Conservation (phyloP, 2,329 filamentous ascomycete genomes). For the Scytalidium sp. region DNA sequence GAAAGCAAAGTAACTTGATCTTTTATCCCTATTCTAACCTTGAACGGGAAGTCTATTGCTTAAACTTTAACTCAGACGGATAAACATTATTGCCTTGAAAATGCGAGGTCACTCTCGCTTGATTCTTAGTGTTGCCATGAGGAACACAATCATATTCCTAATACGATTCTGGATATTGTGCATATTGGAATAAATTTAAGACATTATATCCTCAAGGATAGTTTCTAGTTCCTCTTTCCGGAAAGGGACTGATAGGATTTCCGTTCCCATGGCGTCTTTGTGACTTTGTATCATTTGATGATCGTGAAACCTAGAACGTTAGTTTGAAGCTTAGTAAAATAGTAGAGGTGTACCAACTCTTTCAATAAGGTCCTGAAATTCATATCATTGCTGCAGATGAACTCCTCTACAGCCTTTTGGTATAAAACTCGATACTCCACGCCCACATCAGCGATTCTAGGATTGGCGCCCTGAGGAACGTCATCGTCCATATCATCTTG, state of each 20-base stretch:
- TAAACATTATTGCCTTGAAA: too few species aligned
- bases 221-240: conserved; percentile 84
- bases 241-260: conserved; percentile 82
- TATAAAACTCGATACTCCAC: conserved; percentile 91
- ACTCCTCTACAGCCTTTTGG: conserved; percentile 93
- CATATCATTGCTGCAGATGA: conserved; percentile 95
- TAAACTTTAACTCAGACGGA: too few species aligned
- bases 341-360: conserved; percentile 55
- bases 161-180: too few species aligned
- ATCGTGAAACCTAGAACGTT: conserved; percentile 74
- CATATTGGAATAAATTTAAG: conserved; percentile 12
- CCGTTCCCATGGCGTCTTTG: conserved; percentile 81
- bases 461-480: conserved; percentile 22
- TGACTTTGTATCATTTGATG: conserved; percentile 94
- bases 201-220: conserved; percentile 72
- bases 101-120: too few species aligned
- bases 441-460: conserved; percentile 43
- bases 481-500: conserved; percentile 44
- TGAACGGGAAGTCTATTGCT: too few species aligned
- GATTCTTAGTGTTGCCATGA: too few species aligned
- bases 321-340: conserved; percentile 12
- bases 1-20: too few species aligned
- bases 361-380: conserved; percentile 91
- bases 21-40: too few species aligned
- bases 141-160: too few species aligned